These are phyloP conservation scores for Lepidium aucheri DNA, from an alignment of 345 rosid genomes.

Conservation along the genomic window DNA sequence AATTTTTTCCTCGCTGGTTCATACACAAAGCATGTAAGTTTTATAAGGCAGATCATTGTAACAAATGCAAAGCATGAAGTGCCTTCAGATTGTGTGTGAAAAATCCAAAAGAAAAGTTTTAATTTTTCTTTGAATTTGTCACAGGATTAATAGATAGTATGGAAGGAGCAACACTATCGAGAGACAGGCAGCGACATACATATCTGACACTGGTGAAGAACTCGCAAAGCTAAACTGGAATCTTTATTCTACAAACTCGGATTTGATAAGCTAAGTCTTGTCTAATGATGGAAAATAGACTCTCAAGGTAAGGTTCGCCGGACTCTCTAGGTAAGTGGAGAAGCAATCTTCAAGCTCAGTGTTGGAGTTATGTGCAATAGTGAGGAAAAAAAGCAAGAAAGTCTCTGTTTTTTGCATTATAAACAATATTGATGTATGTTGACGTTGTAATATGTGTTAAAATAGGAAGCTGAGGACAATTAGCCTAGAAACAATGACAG, in stretches of 20 bases:
- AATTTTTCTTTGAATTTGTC: neutral
- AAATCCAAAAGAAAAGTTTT: neutral
- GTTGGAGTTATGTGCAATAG: conserved; percentile 98
- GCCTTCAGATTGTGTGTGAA: neutral
- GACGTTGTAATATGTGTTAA: neutral
- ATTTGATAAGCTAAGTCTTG: no score
- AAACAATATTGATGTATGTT: neutral
- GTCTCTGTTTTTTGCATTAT: conserved; percentile 3
- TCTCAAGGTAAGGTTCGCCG: no score
- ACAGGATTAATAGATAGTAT: conserved; percentile 98
- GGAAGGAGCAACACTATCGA: conserved; percentile 99
- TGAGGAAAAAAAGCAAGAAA: neutral
- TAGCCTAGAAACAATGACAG: conserved; percentile 78
- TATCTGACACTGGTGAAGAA: conserved; percentile 79
- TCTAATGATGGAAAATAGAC: no score
- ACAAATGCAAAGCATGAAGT: no score
- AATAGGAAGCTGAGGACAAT: conserved; percentile 81
- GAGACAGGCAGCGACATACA: conserved; percentile 81
- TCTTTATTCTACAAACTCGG: conserved; percentile 60
- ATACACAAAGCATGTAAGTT: conserved; percentile 79
- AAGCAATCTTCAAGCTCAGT: conserved; percentile 82
- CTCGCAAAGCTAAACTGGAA: conserved; percentile 56
- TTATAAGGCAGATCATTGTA: neutral
- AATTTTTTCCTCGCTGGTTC: conserved; percentile 97
- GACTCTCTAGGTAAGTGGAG: conserved; percentile 78